These are phyloP conservation scores for Thelephora terrestris DNA, from an alignment of 1,284 basidiomycete species.

Conservation along the genomic window DNA sequence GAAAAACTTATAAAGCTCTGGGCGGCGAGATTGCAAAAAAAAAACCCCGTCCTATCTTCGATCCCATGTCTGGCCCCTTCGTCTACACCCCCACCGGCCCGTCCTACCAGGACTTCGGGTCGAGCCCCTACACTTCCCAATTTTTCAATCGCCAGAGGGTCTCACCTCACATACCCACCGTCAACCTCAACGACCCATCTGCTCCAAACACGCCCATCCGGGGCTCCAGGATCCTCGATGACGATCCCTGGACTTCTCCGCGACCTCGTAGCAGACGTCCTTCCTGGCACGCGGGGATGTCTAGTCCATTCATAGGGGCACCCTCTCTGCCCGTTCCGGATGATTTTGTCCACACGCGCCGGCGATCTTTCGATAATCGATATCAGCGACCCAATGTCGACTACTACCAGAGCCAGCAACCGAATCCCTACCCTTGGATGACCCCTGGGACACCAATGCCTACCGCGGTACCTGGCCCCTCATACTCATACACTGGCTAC, in stretches of 20 bases:
- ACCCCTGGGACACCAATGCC: slow-evolving; percentile 15
- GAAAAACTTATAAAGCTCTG: too few species aligned
- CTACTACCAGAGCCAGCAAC: slow-evolving; percentile 14
- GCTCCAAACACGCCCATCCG: slow-evolving; percentile 12
- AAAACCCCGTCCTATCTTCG: too few species aligned
- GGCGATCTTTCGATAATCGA: slow-evolving; percentile 17
- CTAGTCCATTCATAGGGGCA: slow-evolving; percentile 17
- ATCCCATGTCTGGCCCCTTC: slow-evolving; percentile 15
- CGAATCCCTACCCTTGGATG: slow-evolving; percentile 10
- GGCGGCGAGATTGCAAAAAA: too few species aligned
- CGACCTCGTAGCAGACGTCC: slow-evolving; percentile 17
- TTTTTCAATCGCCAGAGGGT: slow-evolving; percentile 18
- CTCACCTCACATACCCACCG: slow-evolving; percentile 22
- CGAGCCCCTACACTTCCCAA: slow-evolving; percentile 20
- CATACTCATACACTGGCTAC: slow-evolving; percentile 16
- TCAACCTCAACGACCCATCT: slow-evolving; percentile 12
- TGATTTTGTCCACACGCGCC: slow-evolving; percentile 15
- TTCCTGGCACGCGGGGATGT: slow-evolving; percentile 20
- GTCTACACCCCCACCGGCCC: slow-evolving; percentile 6
- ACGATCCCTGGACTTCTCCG: slow-evolving; percentile 11
- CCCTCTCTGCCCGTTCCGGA: slow-evolving; percentile 11
- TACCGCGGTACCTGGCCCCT: slow-evolving; percentile 15
- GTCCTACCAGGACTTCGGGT: slow-evolving; percentile 14
- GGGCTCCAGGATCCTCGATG: slow-evolving; percentile 19
- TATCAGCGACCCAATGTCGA: slow-evolving; percentile 4